phyloP scores from a whole-genome alignment of 2,329 filamentous ascomycete genomes.

The Alternaria brassicae region DNA sequence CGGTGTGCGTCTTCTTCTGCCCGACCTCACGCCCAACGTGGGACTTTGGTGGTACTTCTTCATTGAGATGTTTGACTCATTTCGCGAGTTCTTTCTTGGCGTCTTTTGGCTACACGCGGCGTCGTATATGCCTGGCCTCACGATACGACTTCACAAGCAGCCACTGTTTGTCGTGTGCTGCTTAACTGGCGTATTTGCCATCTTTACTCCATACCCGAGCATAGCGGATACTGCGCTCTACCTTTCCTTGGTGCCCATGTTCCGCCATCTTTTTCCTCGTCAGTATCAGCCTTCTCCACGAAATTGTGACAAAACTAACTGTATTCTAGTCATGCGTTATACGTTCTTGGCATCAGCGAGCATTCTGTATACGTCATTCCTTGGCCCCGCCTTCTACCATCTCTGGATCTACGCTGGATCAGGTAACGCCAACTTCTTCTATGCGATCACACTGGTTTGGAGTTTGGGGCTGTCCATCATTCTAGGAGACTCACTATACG shows the following conservation, averaged over 20 bases:
- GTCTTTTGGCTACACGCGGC: slow-evolving; percentile 97
- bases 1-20: slow-evolving; percentile 87
- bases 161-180: slow-evolving; percentile 85
- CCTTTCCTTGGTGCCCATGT: slow-evolving; percentile 81
- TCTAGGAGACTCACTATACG: slow-evolving; percentile 86
- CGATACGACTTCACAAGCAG: slow-evolving; percentile 81
- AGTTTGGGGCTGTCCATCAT: slow-evolving; percentile 86
- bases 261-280: slow-evolving; percentile 88
- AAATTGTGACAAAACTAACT: slow-evolving; percentile 11
- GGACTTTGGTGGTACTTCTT: slow-evolving; percentile 99
- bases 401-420: slow-evolving; percentile 98
- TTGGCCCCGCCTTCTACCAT: slow-evolving; percentile 95
- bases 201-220: slow-evolving; percentile 97
- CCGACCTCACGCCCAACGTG: slow-evolving; percentile 92
- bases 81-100: slow-evolving; percentile 94
- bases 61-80: slow-evolving; percentile 99
- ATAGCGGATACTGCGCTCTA: slow-evolving; percentile 90
- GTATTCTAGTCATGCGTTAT: slow-evolving; percentile 79
- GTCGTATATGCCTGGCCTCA: slow-evolving; percentile 86
- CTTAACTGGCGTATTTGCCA: slow-evolving; percentile 86
- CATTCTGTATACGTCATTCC: slow-evolving; percentile 83
- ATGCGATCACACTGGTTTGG: slow-evolving; percentile 99
- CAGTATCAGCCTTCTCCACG: slow-evolving; percentile 47
- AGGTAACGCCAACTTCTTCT: slow-evolving; percentile 99
- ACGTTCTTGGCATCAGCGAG: slow-evolving; percentile 84